A percentile compares a stretch with the other conserved stretches of the same genome.
phyloP scores from a whole-genome alignment of 2,329 filamentous ascomycete species.

The Monilinia vaccinii-corymbosi region DNA sequence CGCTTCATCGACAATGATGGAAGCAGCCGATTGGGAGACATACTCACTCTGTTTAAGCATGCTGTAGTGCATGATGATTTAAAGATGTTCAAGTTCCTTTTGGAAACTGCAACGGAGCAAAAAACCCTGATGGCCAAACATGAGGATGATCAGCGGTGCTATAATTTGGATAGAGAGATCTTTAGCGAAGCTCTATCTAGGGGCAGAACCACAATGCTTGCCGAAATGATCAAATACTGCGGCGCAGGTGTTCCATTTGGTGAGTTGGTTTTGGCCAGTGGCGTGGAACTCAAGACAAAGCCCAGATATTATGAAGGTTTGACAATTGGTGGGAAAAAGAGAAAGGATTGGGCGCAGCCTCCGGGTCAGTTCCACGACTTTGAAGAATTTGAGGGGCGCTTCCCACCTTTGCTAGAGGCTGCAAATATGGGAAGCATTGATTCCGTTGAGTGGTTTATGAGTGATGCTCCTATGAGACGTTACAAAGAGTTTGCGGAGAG shows the following conservation, averaged over 20 bases:
- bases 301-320: slow-evolving; percentile 69
- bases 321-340: slow-evolving; percentile 66
- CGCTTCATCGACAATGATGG: slow-evolving; percentile 23
- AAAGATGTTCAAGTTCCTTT: slow-evolving; percentile 25
- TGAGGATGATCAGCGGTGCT: slow-evolving; percentile 23
- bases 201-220: slow-evolving; percentile 48
- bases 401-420: slow-evolving; percentile 52
- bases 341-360: slow-evolving; percentile 63
- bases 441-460: slow-evolving; percentile 67
- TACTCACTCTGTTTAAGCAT: slow-evolving; percentile 10
- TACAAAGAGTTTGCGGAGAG: slow-evolving; percentile 61
- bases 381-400: slow-evolving; percentile 34
- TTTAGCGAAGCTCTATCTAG: slow-evolving; percentile 38
- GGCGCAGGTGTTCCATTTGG: slow-evolving; percentile 64
- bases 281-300: slow-evolving; percentile 53
- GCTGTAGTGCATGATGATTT: slow-evolving; percentile 22
- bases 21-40: background rate
- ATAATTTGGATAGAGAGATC: slow-evolving; percentile 22
- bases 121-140: slow-evolving; percentile 20
- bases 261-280: slow-evolving; percentile 55
- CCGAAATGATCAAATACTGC: slow-evolving; percentile 53
- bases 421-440: slow-evolving; percentile 51
- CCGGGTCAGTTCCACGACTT: slow-evolving; percentile 42
- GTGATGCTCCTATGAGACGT: slow-evolving; percentile 56
- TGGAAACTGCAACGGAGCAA: slow-evolving; percentile 22